Percentiles rank a stretch among this genome's conserved stretches.
phyloP scores from a whole-genome alignment of 441 rosid species.

The Raphanus hybrid region DNA sequence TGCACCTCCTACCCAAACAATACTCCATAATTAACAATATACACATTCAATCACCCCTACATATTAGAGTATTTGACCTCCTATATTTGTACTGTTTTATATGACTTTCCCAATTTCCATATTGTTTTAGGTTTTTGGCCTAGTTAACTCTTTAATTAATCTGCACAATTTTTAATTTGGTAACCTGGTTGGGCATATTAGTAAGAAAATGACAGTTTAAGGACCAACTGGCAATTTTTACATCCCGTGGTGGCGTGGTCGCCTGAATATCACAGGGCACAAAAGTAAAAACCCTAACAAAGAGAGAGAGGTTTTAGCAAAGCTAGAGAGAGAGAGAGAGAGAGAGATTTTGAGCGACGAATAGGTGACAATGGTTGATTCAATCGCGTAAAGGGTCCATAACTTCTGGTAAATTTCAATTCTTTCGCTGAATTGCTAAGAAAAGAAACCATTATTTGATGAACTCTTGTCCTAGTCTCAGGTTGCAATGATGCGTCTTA shows the following conservation, averaged over 20 bases:
- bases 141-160: too few relatives aligned
- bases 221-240: neutral
- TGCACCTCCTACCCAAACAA: too few relatives aligned
- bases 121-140: too few relatives aligned
- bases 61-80: too few relatives aligned
- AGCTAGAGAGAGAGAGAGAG: neutral
- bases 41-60: too few relatives aligned
- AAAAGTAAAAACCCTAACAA: conserved; percentile 12
- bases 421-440: conserved; percentile 15
- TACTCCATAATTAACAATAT: too few relatives aligned
- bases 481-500: conserved; percentile 41
- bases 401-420: conserved; percentile 15
- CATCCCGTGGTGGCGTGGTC: neutral
- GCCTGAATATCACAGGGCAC: conserved; percentile 3
- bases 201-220: neutral
- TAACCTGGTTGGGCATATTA: too few relatives aligned
- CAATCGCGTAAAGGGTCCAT: neutral
- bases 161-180: too few relatives aligned
- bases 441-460: conserved; percentile 2
- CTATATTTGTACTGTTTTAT: too few relatives aligned
- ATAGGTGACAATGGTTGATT: conserved; percentile 14
- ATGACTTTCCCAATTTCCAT: too few relatives aligned
- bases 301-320: conserved; percentile 8
- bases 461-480: neutral
- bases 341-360: conserved; percentile 16